Conservation (phyloP, 306 rosid species). For the Trifolium repens region DNA sequence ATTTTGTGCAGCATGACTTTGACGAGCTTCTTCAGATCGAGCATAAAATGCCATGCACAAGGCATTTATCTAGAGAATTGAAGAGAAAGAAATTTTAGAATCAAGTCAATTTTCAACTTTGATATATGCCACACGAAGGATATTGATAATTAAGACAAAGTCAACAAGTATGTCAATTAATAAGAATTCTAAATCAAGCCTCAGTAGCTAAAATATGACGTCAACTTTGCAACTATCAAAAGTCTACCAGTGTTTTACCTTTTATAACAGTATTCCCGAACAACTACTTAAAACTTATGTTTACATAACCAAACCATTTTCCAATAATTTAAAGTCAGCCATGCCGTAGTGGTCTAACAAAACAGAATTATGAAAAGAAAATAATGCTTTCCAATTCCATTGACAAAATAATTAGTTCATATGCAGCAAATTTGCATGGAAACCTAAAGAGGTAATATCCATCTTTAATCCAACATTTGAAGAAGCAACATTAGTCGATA, state of each 20-base stretch:
- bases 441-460: slow-evolving; percentile 4
- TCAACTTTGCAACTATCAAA: slow-evolving; percentile 37
- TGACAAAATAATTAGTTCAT: slow-evolving; percentile 27
- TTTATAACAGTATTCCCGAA: slow-evolving; percentile 31
- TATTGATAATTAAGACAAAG: slow-evolving; percentile 12
- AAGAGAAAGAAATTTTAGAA: slow-evolving; percentile 32
- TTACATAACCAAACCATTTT: slow-evolving; percentile 27
- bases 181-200: slow-evolving; percentile 31
- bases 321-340: slow-evolving; percentile 28
- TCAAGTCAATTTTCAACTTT: slow-evolving; percentile 33
- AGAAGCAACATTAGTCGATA: slow-evolving; percentile 23
- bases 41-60: slow-evolving; percentile 96
- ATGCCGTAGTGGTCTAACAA: background rate
- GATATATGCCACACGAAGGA: slow-evolving; percentile 22
- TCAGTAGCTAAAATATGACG: slow-evolving; percentile 21
- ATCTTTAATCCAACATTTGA: slow-evolving; percentile 3
- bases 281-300: slow-evolving; percentile 30
- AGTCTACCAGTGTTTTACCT: slow-evolving; percentile 26
- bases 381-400: slow-evolving; percentile 3
- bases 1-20: slow-evolving; percentile 81
- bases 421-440: slow-evolving; percentile 20
- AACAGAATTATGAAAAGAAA: slow-evolving; percentile 25
- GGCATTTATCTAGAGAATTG: slow-evolving; percentile 82
- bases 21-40: slow-evolving; percentile 93
- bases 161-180: slow-evolving; percentile 11